phyloP scores from a whole-genome alignment of 768 basidiomycete species.

The Artomyces pyxidatus region DNA sequence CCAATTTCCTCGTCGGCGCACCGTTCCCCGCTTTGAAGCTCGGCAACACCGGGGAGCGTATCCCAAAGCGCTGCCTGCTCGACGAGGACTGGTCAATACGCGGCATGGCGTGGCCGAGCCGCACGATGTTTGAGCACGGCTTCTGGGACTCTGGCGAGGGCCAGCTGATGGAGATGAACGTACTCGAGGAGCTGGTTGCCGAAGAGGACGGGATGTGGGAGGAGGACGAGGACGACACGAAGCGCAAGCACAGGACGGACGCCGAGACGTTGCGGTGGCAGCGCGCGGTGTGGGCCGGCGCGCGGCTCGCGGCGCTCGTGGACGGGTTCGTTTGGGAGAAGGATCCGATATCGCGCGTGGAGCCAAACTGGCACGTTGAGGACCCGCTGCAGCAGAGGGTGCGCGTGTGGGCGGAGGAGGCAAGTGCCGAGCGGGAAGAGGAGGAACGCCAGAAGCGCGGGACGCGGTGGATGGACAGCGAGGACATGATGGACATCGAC shows the following conservation, averaged over 20 bases:
- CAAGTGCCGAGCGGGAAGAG: constrained; percentile 53
- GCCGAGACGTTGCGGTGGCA: constrained; percentile 50
- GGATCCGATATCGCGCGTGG: constrained; percentile 41
- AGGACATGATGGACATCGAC: constrained; percentile 66
- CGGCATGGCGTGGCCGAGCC: constrained; percentile 94
- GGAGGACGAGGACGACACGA: constrained; percentile 46
- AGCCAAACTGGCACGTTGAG: constrained; percentile 54
- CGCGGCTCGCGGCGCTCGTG: constrained; percentile 59
- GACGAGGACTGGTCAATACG: constrained; percentile 94
- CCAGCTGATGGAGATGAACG: constrained; percentile 40
- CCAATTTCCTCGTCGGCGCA: constrained; percentile 51
- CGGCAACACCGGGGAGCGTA: constrained; percentile 1
- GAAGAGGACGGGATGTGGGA: constrained; percentile 45
- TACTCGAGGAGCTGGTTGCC: constrained; percentile 66
- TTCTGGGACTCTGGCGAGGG: constrained; percentile 67
- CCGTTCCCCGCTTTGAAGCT: constrained; percentile 42
- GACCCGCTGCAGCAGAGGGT: constrained; percentile 64
- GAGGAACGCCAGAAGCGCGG: constrained; percentile 61
- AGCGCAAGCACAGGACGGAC: constrained; percentile 25
- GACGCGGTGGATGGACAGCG: constrained; percentile 46
- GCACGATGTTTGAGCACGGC: constrained; percentile 85
- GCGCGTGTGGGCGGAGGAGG: constrained; percentile 61
- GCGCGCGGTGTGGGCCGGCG: constrained; percentile 60
- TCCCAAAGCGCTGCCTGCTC: constrained; percentile 29
- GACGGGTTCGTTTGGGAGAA: constrained; percentile 70